A percentile compares a stretch with the other conserved stretches of the same genome.
phyloP scores from a whole-genome alignment of 2,329 filamentous ascomycete genomes.

The Dichotomopilus funicola region DNA sequence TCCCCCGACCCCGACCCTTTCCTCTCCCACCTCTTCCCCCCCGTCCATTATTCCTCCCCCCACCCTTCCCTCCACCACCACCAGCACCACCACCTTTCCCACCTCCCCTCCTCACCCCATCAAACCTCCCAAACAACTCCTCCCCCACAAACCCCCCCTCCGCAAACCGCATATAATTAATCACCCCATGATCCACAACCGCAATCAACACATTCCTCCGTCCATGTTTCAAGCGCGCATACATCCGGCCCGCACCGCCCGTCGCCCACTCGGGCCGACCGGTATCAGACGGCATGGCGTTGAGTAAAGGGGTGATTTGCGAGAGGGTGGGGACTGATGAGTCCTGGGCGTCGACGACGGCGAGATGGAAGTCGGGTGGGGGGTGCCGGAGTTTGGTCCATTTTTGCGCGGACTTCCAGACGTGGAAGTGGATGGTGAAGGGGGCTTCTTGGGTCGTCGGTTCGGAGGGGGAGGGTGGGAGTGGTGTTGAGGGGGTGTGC shows the following conservation, averaged over 20 bases:
- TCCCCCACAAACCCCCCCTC: constrained; percentile 77
- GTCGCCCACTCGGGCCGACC: constrained; percentile 36
- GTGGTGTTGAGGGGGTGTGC: constrained; percentile 49
- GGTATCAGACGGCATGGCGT: constrained; percentile 64
- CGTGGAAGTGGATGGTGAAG: constrained; percentile 69
- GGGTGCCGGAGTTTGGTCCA: constrained; percentile 79
- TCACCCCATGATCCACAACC: constrained; percentile 81
- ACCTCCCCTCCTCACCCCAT: constrained; percentile 21
- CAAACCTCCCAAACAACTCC: constrained; percentile 57
- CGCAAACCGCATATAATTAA: constrained; percentile 76
- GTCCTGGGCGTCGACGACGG: constrained; percentile 69
- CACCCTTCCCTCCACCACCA: constrained; percentile 30
- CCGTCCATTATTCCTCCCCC: constrained; percentile 27
- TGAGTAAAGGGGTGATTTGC: constrained; percentile 65
- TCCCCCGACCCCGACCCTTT: constrained; percentile 17
- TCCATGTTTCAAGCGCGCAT: constrained; percentile 76
- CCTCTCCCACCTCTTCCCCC: constrained; percentile 2
- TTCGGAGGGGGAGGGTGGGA: constrained; percentile 25
- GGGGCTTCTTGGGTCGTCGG: constrained; percentile 33
- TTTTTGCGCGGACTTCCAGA: constrained; percentile 64
- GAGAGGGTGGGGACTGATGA: constrained; percentile 65
- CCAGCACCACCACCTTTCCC: constrained; percentile 31
- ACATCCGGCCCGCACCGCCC: constrained; percentile 47
- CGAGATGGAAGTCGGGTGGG: constrained; percentile 75
- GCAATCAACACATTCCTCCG: constrained; percentile 78